These are phyloP conservation scores for Goniomonas avonlea DNA, from an alignment of 78 protist species.

Conservation along the genomic window DNA sequence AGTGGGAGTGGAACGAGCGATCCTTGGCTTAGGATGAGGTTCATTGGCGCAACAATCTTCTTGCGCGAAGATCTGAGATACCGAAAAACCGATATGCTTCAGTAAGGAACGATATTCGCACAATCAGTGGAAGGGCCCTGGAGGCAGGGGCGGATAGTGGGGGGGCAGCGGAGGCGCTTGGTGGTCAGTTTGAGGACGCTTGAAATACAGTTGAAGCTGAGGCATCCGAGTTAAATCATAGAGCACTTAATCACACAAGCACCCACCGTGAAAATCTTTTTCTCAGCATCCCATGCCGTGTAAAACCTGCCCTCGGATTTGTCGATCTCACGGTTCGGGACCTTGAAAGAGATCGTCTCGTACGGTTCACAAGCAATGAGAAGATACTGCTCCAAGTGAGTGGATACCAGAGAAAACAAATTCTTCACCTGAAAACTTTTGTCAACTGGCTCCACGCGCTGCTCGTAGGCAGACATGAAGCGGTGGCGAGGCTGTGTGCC, in stretches of 20 bases:
- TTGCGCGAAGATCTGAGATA: no score
- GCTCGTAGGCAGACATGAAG: slow-evolving; percentile 95
- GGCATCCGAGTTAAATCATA: not conserved
- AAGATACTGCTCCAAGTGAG: slow-evolving; percentile 65
- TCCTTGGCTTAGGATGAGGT: no score
- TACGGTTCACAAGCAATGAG: slow-evolving; percentile 97
- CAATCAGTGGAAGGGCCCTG: no score
- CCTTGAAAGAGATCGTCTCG: slow-evolving; percentile 90
- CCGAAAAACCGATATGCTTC: no score
- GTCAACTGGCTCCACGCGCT: slow-evolving; percentile 62
- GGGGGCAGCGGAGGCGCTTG: not conserved
- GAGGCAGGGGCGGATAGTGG: not conserved
- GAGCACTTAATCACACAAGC: not conserved
- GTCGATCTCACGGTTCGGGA: slow-evolving; percentile 76
- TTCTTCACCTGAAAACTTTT: not conserved
- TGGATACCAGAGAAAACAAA: not conserved
- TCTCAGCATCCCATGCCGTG: slow-evolving; percentile 44
- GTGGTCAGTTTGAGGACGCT: not conserved
- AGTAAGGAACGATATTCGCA: no score
- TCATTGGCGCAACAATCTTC: no score
- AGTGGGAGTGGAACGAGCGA: no score
- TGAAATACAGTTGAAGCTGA: not conserved
- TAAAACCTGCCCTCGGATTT: slow-evolving; percentile 29
- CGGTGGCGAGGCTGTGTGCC: slow-evolving; percentile 86
- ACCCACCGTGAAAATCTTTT: slow-evolving; percentile 40